Evolutionary conservation across 108 stramenopile genomes (phyloP).

Genomic region (Schizochytrium sp.): DNA sequence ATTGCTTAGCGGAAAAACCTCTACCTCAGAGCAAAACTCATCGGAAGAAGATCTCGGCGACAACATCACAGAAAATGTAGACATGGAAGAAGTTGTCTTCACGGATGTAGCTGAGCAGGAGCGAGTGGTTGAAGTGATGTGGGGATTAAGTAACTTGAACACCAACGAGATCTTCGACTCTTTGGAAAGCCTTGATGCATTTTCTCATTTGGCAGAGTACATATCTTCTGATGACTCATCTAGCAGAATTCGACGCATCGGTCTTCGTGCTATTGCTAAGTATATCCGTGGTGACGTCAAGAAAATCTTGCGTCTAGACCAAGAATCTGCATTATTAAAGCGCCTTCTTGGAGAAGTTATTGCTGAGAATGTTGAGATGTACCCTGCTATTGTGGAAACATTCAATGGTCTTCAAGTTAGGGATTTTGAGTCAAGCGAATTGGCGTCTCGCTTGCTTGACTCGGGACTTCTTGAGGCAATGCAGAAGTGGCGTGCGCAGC

Average conservation of each 20-base stretch:
- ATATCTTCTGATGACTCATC: not conserved
- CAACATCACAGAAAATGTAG: too few relatives aligned
- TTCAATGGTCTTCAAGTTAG: too few relatives aligned
- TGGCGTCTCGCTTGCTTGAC: too few relatives aligned
- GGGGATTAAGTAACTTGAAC: not conserved
- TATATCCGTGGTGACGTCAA: not conserved
- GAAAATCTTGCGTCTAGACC: not conserved
- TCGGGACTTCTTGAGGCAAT: not conserved
- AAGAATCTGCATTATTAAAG: not conserved
- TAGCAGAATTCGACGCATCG: not conserved
- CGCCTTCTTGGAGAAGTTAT: not conserved
- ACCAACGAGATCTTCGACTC: not conserved
- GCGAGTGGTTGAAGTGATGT: not conserved
- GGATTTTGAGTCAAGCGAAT: too few relatives aligned
- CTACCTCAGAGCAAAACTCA: too few relatives aligned
- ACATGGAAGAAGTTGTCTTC: too few relatives aligned
- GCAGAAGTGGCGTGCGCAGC: not conserved
- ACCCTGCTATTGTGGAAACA: too few relatives aligned
- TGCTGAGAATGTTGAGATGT: not conserved
- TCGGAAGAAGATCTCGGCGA: too few relatives aligned
- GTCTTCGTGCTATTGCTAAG: not conserved
- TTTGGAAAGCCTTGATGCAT: not conserved
- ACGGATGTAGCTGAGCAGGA: not conserved
- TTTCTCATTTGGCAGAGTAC: not conserved
- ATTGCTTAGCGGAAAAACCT: not conserved